Evolutionary conservation across 2,329 filamentous ascomycete species (phyloP).

Genomic region (Chaetoscypha palmicola): DNA sequence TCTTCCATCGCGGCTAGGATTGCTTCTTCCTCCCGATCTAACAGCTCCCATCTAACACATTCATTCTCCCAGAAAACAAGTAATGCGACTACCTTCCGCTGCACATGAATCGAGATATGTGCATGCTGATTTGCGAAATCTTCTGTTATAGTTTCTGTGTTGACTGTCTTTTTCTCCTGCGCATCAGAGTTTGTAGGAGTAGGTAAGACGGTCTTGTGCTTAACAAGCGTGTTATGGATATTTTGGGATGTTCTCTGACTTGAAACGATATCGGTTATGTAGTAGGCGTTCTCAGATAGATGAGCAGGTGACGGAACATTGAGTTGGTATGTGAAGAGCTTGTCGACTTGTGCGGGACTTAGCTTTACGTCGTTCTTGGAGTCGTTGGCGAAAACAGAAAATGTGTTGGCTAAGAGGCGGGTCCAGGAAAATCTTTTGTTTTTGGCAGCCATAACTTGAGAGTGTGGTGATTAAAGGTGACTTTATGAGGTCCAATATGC

Average conservation of each 20-base stretch:
- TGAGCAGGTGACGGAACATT: conserved; percentile 9
- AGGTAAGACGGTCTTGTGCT: conserved; percentile 11
- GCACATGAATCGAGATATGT: conserved; percentile 19
- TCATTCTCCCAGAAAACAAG: conserved; percentile 29
- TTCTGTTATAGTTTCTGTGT: conserved; percentile 16
- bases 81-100: conserved; percentile 26
- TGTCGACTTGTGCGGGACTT: conserved; percentile 14
- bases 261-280: conserved; percentile 12
- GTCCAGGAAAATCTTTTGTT: conserved; percentile 16
- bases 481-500: neutral
- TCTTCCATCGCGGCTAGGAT: conserved; percentile 9
- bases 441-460: neutral
- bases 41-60: conserved; percentile 19
- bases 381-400: conserved; percentile 17
- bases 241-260: conserved; percentile 8
- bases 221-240: conserved; percentile 16
- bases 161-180: conserved; percentile 9
- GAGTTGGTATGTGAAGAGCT: conserved; percentile 18
- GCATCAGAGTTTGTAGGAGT: neutral
- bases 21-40: conserved; percentile 20
- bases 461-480: neutral
- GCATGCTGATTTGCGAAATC: conserved; percentile 23
- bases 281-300: conserved; percentile 13
- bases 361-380: conserved; percentile 17
- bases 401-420: conserved; percentile 16